Conservation (phyloP, 306 rosid species). For the Alnus rubra region DNA sequence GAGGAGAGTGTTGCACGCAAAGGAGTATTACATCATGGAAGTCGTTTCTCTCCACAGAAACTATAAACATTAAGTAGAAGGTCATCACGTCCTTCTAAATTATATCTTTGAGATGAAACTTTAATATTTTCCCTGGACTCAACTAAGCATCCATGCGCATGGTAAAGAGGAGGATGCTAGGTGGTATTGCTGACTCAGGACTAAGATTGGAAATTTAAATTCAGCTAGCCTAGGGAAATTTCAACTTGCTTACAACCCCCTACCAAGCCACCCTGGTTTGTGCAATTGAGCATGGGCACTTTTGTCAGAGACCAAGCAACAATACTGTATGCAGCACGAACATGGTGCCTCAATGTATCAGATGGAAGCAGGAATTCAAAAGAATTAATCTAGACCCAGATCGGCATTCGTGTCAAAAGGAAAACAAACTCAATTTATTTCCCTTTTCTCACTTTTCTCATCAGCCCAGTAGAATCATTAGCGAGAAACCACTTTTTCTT, state of each 20-base stretch:
- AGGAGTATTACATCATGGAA: background rate
- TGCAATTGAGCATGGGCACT: background rate
- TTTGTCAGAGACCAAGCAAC: background rate
- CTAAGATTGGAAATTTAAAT: background rate
- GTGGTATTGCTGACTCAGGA: background rate
- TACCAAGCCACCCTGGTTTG: background rate
- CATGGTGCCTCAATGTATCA: background rate
- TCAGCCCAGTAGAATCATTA: background rate
- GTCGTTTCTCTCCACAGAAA: background rate
- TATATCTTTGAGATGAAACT: too few relatives aligned
- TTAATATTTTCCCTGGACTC: too few relatives aligned
- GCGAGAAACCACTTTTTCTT: background rate
- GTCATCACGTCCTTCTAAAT: too few relatives aligned
- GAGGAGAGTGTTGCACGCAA: background rate
- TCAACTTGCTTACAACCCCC: background rate
- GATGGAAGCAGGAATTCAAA: background rate
- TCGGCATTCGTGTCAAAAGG: background rate
- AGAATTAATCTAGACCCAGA: background rate
- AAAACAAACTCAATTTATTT: background rate
- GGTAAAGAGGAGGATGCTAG: background rate
- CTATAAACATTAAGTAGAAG: too few relatives aligned
- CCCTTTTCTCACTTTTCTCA: slow-evolving; percentile 1
- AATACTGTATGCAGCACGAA: background rate
- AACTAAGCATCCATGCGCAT: background rate
- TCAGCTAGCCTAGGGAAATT: background rate